Base-by-base conservation (phyloP, 257 asterid species). In the Scutellaria minor region DNA sequence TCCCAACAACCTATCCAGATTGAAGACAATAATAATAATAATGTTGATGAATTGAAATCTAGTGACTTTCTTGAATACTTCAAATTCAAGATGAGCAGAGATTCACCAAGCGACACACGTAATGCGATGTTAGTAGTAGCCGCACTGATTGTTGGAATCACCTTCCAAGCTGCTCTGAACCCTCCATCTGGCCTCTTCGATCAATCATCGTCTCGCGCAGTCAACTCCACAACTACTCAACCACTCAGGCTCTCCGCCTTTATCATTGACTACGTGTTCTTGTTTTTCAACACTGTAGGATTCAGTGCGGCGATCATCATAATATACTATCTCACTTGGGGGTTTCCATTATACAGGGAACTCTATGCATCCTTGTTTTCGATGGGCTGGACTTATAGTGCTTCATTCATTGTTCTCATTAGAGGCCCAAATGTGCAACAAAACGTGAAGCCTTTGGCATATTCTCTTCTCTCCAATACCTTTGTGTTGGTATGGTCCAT, bases 41-140 rank as follows among this genome's bases (percentile, higher is more conserved):
- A 5, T 5, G 53, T 15, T 20, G 40, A n/a, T n/a, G n/a, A n/a
- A n/a, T n/a, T n/a, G n/a, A n/a, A n/a, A n/a, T n/a, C n/a, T n/a
- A n/a, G n/a, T n/a, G n/a, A n/a, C n/a, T n/a, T n/a, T n/a, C n/a
- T n/a, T n/a, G n/a, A 42, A 13, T 63, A 63, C 68, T 63, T 63
- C 68, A 63, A 20, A 12, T 63, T 63, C 68, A 14, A 42, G 68
- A 63, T 13, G 35, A 15, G 40, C 20, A 63, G 68, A 63, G 68
- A 63, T 42, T 63, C 68, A 5, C 68, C 68, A 0, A 63, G 54
- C 20, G 68, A 63, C 31, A 11, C 68, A 15, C 53, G 68, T 42
- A 63, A 63, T n/a, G 9, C 50, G 6, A 39, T 63, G 9, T 20
- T 63, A 42, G 22, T 63, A 10, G 68, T 63, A 10, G 31, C 68